Conservation (phyloP, 208 protist species). For the Novymonas esmeraldas region DNA sequence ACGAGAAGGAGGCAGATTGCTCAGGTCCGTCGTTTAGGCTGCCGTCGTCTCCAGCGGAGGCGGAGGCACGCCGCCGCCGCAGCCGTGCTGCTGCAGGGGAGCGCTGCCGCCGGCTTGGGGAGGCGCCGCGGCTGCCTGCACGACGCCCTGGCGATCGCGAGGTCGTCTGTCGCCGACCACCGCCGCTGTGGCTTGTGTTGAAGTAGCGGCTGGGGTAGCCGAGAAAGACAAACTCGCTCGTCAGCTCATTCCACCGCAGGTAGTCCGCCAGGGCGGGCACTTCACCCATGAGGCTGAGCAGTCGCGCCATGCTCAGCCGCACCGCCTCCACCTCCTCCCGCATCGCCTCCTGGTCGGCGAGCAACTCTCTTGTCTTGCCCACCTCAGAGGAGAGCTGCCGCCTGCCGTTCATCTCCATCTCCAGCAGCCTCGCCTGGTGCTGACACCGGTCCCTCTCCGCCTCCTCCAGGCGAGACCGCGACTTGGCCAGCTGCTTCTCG, state of each 20-base stretch:
- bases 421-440: conserved; percentile 33
- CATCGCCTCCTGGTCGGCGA: conserved; percentile 37
- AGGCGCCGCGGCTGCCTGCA: conserved; percentile 9
- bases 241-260: conserved; percentile 57
- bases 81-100: too few relatives aligned
- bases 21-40: conserved; percentile 5
- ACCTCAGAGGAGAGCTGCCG: conserved; percentile 22
- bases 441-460: conserved; percentile 31
- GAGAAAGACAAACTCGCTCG: conserved; percentile 70
- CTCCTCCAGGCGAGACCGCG: conserved; percentile 31
- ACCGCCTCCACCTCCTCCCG: conserved; percentile 60
- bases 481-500: conserved; percentile 33
- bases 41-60: conserved; percentile 1
- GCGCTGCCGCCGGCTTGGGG: conserved; percentile 9
- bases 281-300: conserved; percentile 72
- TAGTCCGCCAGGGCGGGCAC: conserved; percentile 72
- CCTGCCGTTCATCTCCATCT: conserved; percentile 29
- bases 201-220: conserved; percentile 68
- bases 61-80: conserved; percentile 3
- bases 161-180: neutral
- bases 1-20: neutral
- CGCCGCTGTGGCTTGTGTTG: conserved; percentile 3
- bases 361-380: conserved; percentile 22
- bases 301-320: conserved; percentile 70
- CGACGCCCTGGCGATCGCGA: conserved; percentile 6